Evolutionary conservation across 2,329 filamentous ascomycete species (phyloP).

Genomic region (Talaromyces sp.): DNA sequence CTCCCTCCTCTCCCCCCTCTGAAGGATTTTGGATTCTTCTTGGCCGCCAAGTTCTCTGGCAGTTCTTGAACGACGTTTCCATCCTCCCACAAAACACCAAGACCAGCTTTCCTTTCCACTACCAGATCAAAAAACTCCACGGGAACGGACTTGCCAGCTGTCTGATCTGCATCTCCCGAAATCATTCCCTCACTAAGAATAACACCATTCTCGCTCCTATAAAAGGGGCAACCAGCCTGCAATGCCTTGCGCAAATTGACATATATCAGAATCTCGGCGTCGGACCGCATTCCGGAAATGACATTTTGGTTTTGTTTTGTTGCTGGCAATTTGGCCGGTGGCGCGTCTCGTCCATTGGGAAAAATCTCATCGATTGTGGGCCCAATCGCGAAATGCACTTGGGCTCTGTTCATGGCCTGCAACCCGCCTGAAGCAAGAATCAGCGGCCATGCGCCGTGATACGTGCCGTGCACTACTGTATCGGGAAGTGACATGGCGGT

Average conservation of each 20-base stretch:
- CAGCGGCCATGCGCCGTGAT: slow-evolving; percentile 69
- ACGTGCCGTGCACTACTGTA: slow-evolving; percentile 81
- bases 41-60: slow-evolving; percentile 38
- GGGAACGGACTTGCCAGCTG: slow-evolving; percentile 58
- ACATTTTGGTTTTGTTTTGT: slow-evolving; percentile 40
- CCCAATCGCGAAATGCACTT: slow-evolving; percentile 84
- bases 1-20: slow-evolving; percentile 9
- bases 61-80: slow-evolving; percentile 51
- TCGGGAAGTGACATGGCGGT: slow-evolving; percentile 47
- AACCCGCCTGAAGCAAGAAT: slow-evolving; percentile 77
- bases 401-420: slow-evolving; percentile 74
- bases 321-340: slow-evolving; percentile 18
- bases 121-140: slow-evolving; percentile 68
- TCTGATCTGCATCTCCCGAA: slow-evolving; percentile 39
- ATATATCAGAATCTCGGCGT: slow-evolving; percentile 73
- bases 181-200: slow-evolving; percentile 55
- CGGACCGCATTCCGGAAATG: slow-evolving; percentile 74
- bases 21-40: slow-evolving; percentile 26
- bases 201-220: slow-evolving; percentile 73
- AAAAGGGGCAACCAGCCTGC: slow-evolving; percentile 63
- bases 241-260: slow-evolving; percentile 67
- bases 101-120: slow-evolving; percentile 67
- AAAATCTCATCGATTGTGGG: slow-evolving; percentile 48
- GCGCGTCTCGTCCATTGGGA: slow-evolving; percentile 18
- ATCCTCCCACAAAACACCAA: slow-evolving; percentile 62